These are phyloP conservation scores for Botrytis tulipae DNA, from an alignment of 2,329 filamentous ascomycete genomes.

Conservation along the genomic window DNA sequence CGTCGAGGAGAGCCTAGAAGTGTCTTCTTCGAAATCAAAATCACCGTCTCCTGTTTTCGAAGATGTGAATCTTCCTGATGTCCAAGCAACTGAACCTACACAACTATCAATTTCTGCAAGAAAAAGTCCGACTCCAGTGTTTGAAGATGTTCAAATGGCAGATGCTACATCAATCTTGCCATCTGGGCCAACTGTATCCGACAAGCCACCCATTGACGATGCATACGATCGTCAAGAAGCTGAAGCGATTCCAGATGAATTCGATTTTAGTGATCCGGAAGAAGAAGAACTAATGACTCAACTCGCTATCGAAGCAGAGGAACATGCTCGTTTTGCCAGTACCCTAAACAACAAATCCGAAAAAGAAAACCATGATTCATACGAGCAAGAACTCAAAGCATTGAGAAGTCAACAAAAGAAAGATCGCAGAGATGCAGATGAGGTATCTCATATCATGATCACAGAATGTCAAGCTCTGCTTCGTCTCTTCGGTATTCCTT, in stretches of 20 bases:
- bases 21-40: slow-evolving; percentile 27
- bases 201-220: slow-evolving; percentile 22
- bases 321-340: slow-evolving; percentile 89
- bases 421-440: slow-evolving; percentile 91
- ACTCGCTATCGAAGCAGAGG: slow-evolving; percentile 85
- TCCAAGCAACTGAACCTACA: neutral
- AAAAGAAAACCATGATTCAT: slow-evolving; percentile 70
- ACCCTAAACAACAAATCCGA: slow-evolving; percentile 75
- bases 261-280: slow-evolving; percentile 80
- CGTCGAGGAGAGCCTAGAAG: neutral
- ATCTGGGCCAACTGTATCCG: slow-evolving; percentile 2
- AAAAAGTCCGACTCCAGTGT: slow-evolving; percentile 29
- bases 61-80: slow-evolving; percentile 45
- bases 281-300: slow-evolving; percentile 86
- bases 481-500: slow-evolving; percentile 87
- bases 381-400: slow-evolving; percentile 82
- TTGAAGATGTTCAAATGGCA: slow-evolving; percentile 31
- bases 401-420: slow-evolving; percentile 94
- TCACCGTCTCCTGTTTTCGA: slow-evolving; percentile 51
- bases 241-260: slow-evolving; percentile 45
- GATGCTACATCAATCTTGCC: slow-evolving; percentile 16
- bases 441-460: slow-evolving; percentile 95
- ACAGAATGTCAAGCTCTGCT: slow-evolving; percentile 91
- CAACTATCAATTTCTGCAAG: slow-evolving; percentile 19
- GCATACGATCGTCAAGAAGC: slow-evolving; percentile 30